A percentile compares a stretch with the other conserved stretches of the same genome.
These are phyloP conservation scores for Chlorociboria aeruginascens DNA, from an alignment of 495 filamentous ascomycete genomes.

Conservation along the genomic window DNA sequence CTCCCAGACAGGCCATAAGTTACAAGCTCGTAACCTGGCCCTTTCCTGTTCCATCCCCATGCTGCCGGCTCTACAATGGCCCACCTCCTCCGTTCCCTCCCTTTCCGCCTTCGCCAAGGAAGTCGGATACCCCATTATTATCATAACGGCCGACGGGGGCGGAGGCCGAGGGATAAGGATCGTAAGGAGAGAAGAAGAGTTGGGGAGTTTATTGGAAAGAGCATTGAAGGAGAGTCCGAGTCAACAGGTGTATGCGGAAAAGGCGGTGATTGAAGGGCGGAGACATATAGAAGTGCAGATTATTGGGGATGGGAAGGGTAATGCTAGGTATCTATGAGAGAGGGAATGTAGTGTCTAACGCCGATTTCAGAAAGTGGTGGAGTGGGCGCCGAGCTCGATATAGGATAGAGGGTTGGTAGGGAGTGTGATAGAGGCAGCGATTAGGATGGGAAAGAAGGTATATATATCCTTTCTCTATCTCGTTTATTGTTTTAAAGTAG, in stretches of 20 bases:
- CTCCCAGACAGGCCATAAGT: constrained; percentile 41
- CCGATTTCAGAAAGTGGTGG: constrained; percentile 46
- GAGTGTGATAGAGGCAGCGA: constrained; percentile 28
- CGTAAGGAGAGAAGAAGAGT: constrained; percentile 26
- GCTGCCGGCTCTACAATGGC: constrained; percentile 32
- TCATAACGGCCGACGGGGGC: constrained; percentile 42
- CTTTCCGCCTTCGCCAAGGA: constrained; percentile 30
- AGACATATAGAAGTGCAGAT: constrained; percentile 48
- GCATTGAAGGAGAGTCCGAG: constrained; percentile 25
- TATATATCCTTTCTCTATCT: constrained; percentile 25
- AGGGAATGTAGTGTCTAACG: constrained; percentile 49
- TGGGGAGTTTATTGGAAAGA: constrained; percentile 28
- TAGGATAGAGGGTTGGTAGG: constrained; percentile 18
- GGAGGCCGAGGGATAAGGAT: constrained; percentile 40
- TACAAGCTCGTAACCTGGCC: constrained; percentile 42
- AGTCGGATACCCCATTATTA: constrained; percentile 44
- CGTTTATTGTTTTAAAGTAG: constrained; percentile 24
- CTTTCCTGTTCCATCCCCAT: constrained; percentile 41
- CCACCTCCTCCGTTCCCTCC: constrained; percentile 28
- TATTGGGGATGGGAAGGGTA: constrained; percentile 40
- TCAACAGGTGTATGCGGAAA: constrained; percentile 22
- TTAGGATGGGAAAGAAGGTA: constrained; percentile 39
- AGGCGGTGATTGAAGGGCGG: constrained; percentile 31
- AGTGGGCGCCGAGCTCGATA: constrained; percentile 23
- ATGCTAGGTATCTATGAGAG: constrained; percentile 44